Base-by-base conservation (phyloP, 208 protist genomes). In the Perkinsela sp. region DNA sequence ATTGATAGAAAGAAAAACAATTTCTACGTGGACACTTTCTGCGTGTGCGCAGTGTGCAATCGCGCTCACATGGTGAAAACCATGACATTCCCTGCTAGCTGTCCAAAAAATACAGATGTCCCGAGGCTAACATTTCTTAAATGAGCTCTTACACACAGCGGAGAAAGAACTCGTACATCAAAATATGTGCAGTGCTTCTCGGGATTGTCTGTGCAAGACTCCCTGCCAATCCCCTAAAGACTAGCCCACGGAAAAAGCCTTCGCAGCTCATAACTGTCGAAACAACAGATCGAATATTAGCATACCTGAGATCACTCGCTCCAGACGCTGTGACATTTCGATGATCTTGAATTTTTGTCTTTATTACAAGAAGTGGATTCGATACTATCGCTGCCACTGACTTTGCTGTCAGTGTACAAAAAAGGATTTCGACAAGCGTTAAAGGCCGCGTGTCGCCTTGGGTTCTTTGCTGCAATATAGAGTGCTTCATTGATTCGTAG, bases 301-400 rank as follows among this genome's bases (percentile, higher is more conserved):
- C 32, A 77, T 92, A 92, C n/a, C n/a, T n/a, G 48, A 82, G 76
- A 31, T 88, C 67, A 15, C 80, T 72, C 22, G 83, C 87, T 22
- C 40, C 40, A 57, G 6, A n/a, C 40, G 40, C 13, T 16, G 71
- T 57, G 1, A 74, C 73, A 1, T 80, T 80, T 15, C 87, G 81
- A 31, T 90, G 80, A 71, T 92, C 87, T 71, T 92, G 87, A 66
- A 92, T 71, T 0, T 81, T 76, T 0, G 82, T 88, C 77, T 90
- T 92, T 29, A 90, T 13, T 1, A 92, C 73, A 1, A 78, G 6
- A 16, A 92, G 69, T 28, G 87, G 87, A 1, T 92, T 83, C 30
- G 72, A 70, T 31, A 83, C 28, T 2, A 88, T 16, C 13, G 78
- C 71, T 1, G 90, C 67, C 28, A 80, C 6, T 13, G 77, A 70